Percentiles rank a stretch among this genome's conserved stretches.
phyloP scores from a whole-genome alignment of 805 yeast species.

The Yamadazyma insecticola region DNA sequence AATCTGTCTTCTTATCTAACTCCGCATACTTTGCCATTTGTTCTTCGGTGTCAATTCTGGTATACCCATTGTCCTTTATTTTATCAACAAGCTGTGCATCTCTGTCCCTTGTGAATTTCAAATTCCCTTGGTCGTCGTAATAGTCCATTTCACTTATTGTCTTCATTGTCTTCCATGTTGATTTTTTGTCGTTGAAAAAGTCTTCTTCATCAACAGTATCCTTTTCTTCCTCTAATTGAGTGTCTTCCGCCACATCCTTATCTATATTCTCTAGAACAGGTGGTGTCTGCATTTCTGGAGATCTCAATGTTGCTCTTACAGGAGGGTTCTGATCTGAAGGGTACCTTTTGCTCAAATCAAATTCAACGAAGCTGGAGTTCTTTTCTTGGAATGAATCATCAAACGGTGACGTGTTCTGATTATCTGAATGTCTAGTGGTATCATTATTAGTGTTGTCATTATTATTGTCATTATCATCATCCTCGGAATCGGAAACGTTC shows the following conservation, averaged over 20 bases:
- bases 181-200: conserved; percentile 35
- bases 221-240: no score
- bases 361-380: conserved; percentile 11
- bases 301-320: conserved; percentile 3
- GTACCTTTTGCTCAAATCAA: conserved; percentile 9
- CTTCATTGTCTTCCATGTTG: conserved; percentile 80
- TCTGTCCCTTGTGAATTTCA: conserved; percentile 35
- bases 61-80: conserved; percentile 65
- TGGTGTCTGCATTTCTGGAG: conserved; percentile 1
- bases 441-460: no score
- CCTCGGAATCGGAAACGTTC: conserved; percentile 1
- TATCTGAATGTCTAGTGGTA: no score
- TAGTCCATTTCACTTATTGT: conserved; percentile 72
- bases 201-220: conserved; percentile 15
- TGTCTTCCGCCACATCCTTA: no score
- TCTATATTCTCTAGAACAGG: background rate
- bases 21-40: conserved; percentile 69
- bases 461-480: conserved; percentile 5
- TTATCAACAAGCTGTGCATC: conserved; percentile 27
- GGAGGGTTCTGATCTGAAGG: no score
- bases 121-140: conserved; percentile 75
- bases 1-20: conserved; percentile 50
- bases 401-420: no score
- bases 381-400: no score
- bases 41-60: conserved; percentile 81